phyloP scores from a whole-genome alignment of 2,329 filamentous ascomycete species.

The Diaporthe citriasiana region DNA sequence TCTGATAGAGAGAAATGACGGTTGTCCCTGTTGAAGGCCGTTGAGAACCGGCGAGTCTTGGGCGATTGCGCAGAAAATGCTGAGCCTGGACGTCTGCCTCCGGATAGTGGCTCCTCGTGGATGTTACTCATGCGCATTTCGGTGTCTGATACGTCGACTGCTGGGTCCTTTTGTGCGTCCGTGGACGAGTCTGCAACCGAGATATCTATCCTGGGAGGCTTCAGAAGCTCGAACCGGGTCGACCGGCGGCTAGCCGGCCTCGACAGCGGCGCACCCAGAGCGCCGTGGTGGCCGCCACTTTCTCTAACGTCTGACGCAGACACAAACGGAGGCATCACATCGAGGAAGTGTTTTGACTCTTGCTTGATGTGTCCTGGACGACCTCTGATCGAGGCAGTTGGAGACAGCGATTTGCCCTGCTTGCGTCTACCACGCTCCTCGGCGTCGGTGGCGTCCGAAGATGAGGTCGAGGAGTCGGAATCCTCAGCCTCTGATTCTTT shows the following conservation, averaged over 20 bases:
- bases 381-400: slow-evolving; percentile 53
- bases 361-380: slow-evolving; percentile 51
- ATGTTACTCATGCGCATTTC: slow-evolving; percentile 53
- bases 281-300: slow-evolving; percentile 42
- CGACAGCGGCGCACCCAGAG: slow-evolving; percentile 45
- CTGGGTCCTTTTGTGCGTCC: slow-evolving; percentile 45
- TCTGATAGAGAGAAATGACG: slow-evolving; percentile 68
- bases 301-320: slow-evolving; percentile 50
- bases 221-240: slow-evolving; percentile 62
- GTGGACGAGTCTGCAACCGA: slow-evolving; percentile 53
- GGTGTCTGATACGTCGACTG: slow-evolving; percentile 56
- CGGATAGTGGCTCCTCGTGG: slow-evolving; percentile 50
- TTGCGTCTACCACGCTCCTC: slow-evolving; percentile 58
- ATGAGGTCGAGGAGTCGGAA: slow-evolving; percentile 55
- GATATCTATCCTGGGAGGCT: slow-evolving; percentile 64
- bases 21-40: slow-evolving; percentile 43
- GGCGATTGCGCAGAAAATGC: slow-evolving; percentile 45
- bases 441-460: slow-evolving; percentile 64
- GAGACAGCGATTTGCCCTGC: slow-evolving; percentile 42
- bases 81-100: slow-evolving; percentile 55
- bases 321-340: slow-evolving; percentile 66
- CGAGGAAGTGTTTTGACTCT: slow-evolving; percentile 62
- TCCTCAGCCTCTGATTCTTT: slow-evolving; percentile 58
- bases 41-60: slow-evolving; percentile 43
- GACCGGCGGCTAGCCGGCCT: slow-evolving; percentile 57